Conservation (phyloP, 805 yeast genomes). For the Priceomyces melissophilus region DNA sequence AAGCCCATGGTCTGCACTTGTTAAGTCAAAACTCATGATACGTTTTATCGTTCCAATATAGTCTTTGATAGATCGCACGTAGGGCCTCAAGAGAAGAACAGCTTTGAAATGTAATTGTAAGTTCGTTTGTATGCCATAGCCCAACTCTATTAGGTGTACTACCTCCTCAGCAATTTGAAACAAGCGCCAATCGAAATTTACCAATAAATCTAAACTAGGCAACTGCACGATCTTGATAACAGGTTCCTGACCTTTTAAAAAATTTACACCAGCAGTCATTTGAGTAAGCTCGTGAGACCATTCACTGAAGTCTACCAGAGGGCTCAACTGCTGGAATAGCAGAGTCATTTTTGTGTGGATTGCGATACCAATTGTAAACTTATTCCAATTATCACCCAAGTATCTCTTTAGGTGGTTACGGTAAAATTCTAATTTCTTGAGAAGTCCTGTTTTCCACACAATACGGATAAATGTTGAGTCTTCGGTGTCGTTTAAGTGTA, state of each 20-base stretch:
- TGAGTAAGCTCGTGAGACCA: conserved; percentile 44
- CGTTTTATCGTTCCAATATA: conserved; percentile 41
- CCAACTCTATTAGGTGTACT: conserved; percentile 45
- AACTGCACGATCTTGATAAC: conserved; percentile 2
- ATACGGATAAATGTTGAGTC: conserved; percentile 8
- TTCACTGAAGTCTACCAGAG: conserved; percentile 34
- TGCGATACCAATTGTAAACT: conserved; percentile 51
- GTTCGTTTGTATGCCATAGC: conserved; percentile 55
- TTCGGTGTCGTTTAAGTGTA: not conserved
- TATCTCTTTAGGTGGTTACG: conserved; percentile 16
- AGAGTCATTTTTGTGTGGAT: conserved; percentile 48
- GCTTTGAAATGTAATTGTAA: conserved; percentile 46
- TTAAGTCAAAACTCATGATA: conserved; percentile 17
- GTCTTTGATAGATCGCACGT: conserved; percentile 53
- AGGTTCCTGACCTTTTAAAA: conserved; percentile 9
- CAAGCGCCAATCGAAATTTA: conserved; percentile 51
- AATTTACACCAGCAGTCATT: conserved; percentile 1
- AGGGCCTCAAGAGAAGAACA: conserved; percentile 53
- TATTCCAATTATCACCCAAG: conserved; percentile 36
- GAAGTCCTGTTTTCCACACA: conserved; percentile 16
- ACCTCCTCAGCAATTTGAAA: conserved; percentile 51
- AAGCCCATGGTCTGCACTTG: conserved; percentile 30
- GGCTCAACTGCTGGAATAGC: conserved; percentile 45
- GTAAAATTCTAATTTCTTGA: conserved; percentile 23
- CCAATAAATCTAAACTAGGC: conserved; percentile 24